Conservation (phyloP, 2,329 filamentous ascomycete species). For the Aspergillus pseudotamarii region DNA sequence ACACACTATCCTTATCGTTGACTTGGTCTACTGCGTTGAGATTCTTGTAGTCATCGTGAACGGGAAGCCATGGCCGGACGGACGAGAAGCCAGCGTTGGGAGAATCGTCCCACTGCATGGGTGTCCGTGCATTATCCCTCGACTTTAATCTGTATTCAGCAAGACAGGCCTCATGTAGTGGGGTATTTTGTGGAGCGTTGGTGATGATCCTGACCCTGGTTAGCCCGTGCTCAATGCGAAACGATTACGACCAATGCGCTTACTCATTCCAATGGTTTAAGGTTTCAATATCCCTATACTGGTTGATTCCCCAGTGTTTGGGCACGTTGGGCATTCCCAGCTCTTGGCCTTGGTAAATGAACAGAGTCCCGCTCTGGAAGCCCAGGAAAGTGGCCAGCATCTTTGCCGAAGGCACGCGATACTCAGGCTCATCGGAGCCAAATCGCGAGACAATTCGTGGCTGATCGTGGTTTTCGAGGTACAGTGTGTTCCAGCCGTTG, state of each 20-base stretch:
- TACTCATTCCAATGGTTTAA: slow-evolving; percentile 57
- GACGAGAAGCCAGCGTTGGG: slow-evolving; percentile 3
- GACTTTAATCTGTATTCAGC: slow-evolving; percentile 4
- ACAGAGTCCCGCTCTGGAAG: slow-evolving; percentile 62
- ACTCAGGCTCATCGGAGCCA: slow-evolving; percentile 50
- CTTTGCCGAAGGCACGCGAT: slow-evolving; percentile 49
- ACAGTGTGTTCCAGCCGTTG: slow-evolving; percentile 65
- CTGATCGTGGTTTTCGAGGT: slow-evolving; percentile 68
- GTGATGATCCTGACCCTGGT: background rate
- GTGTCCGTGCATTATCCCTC: slow-evolving; percentile 4
- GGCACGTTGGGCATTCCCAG: slow-evolving; percentile 68
- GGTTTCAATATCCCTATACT: slow-evolving; percentile 57
- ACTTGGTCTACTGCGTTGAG: slow-evolving; percentile 8
- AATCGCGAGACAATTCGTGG: slow-evolving; percentile 60
- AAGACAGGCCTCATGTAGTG: background rate
- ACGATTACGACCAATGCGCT: background rate
- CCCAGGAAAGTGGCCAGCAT: slow-evolving; percentile 61
- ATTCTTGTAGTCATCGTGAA: background rate
- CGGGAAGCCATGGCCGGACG: background rate
- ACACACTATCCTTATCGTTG: slow-evolving; percentile 8
- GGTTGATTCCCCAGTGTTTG: slow-evolving; percentile 32
- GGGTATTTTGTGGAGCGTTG: background rate
- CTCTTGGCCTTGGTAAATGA: slow-evolving; percentile 70
- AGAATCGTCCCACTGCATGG: background rate
- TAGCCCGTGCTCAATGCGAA: background rate